phyloP scores from a whole-genome alignment of 129 eudicot species.

The Helichrysum umbraculigerum region DNA sequence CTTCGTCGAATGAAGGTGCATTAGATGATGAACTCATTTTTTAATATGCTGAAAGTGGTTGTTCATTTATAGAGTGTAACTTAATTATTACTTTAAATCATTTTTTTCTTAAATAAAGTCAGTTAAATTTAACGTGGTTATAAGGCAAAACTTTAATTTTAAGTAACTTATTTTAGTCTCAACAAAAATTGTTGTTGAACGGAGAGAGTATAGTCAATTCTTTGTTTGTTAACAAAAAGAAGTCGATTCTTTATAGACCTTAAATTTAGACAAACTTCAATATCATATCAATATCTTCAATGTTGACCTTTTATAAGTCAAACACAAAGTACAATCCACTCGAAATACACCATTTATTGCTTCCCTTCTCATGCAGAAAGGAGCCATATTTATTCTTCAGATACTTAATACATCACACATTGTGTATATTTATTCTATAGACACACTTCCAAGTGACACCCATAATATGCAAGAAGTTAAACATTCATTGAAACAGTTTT shows the following conservation, averaged over 20 bases:
- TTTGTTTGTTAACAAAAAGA: no score
- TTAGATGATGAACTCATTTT: no score
- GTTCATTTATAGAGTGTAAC: no score
- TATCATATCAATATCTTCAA: constrained; percentile 7
- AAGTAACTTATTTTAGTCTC: no score
- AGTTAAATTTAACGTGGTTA: no score
- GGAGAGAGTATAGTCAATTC: no score
- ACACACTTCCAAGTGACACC: not conserved
- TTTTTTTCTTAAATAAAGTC: no score
- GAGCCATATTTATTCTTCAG: constrained; percentile 7
- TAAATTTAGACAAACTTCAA: not conserved
- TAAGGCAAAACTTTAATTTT: no score
- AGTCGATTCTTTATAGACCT: not conserved
- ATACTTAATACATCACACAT: constrained; percentile 7
- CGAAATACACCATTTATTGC: not conserved
- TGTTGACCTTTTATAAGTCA: constrained; percentile 8
- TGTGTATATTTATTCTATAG: not conserved
- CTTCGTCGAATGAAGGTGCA: no score
- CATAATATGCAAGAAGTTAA: constrained; percentile 20
- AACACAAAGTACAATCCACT: constrained; percentile 10
- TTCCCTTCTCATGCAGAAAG: not conserved
- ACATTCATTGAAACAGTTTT: constrained; percentile 28
- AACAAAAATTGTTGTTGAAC: no score
- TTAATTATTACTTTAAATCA: no score
- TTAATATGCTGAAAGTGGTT: no score